Percentiles rank a stretch among this genome's conserved stretches.
Conservation (phyloP, 1,284 basidiomycete genomes). For the Tranzscheliella williamsii region DNA sequence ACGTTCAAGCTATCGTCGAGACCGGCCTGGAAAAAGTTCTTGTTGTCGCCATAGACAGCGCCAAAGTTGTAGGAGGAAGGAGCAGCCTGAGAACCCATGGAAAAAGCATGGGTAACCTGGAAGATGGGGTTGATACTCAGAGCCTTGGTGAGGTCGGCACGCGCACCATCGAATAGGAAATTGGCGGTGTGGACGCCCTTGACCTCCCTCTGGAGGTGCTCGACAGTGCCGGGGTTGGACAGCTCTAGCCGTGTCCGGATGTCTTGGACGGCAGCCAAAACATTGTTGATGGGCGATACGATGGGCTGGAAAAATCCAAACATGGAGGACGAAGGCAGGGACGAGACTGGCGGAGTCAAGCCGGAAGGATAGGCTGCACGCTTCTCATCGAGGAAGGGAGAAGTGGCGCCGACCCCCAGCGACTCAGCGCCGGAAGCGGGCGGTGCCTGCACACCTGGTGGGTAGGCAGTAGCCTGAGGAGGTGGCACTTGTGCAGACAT, state of each 20-base stretch:
- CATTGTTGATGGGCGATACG: constrained; percentile 39
- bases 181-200: constrained; percentile 83
- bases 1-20: constrained; percentile 91
- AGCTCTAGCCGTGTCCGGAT: constrained; percentile 48
- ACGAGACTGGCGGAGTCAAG: constrained; percentile 30
- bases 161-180: constrained; percentile 93
- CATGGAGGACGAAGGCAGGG: constrained; percentile 31
- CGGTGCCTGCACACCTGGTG: constrained; percentile 28
- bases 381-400: constrained; percentile 38
- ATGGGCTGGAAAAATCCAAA: constrained; percentile 48
- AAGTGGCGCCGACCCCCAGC: constrained; percentile 21
- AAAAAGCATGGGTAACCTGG: constrained; percentile 96
- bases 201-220: constrained; percentile 54
- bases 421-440: constrained; percentile 35
- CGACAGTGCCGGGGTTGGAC: constrained; percentile 57
- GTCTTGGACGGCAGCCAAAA: constrained; percentile 32
- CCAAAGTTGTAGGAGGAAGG: constrained; percentile 86
- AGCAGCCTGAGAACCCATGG: constrained; percentile 68
- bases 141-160: constrained; percentile 93
- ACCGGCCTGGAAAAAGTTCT: constrained; percentile 83
- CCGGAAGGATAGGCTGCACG: constrained; percentile 28
- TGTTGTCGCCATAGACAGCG: constrained; percentile 84
- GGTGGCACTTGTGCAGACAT: constrained; percentile 32
- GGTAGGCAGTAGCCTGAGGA: constrained; percentile 34
- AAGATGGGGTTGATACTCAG: constrained; percentile 92